These are phyloP conservation scores for Amaranthus tricolor DNA, from an alignment of 179 eudicot genomes.

Conservation along the genomic window DNA sequence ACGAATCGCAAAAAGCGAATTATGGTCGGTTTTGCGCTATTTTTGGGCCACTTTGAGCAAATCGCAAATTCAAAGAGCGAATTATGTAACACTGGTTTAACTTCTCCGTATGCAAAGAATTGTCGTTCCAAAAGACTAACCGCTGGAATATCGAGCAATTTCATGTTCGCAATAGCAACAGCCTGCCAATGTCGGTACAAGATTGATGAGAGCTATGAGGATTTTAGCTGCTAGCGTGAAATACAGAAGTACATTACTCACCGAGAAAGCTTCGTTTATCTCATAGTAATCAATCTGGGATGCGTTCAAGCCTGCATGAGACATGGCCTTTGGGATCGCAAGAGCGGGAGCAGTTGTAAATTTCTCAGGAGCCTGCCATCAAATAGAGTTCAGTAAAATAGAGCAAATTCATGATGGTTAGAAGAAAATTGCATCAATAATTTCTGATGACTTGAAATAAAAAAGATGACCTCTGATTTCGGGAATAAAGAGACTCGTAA, in stretches of 20 bases:
- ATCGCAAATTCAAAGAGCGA: background rate
- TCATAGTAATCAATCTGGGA: constrained; percentile 50
- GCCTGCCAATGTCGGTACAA: constrained; percentile 46
- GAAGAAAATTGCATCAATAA: background rate
- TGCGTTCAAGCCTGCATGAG: constrained; percentile 48
- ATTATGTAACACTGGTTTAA: too few relatives aligned
- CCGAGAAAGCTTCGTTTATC: constrained; percentile 53
- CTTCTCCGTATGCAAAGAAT: constrained; percentile 7
- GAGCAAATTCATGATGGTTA: constrained; percentile 3
- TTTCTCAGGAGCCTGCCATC: constrained; percentile 41
- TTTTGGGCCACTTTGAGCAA: too few relatives aligned
- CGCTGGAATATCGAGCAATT: constrained; percentile 64
- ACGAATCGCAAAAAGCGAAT: too few relatives aligned
- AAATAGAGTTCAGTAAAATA: background rate
- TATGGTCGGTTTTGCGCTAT: too few relatives aligned
- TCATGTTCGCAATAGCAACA: constrained; percentile 86
- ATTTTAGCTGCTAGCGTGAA: background rate
- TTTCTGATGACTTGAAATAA: too few relatives aligned
- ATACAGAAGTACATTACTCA: constrained; percentile 18
- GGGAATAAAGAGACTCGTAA: too few relatives aligned
- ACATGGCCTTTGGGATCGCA: constrained; percentile 52
- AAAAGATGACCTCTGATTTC: too few relatives aligned
- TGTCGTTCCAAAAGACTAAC: constrained; percentile 43
- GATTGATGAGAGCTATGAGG: constrained; percentile 8
- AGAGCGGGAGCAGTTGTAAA: constrained; percentile 52